These are phyloP conservation scores for Candida rishiriensis DNA, from an alignment of 805 yeast genomes.

Conservation along the genomic window DNA sequence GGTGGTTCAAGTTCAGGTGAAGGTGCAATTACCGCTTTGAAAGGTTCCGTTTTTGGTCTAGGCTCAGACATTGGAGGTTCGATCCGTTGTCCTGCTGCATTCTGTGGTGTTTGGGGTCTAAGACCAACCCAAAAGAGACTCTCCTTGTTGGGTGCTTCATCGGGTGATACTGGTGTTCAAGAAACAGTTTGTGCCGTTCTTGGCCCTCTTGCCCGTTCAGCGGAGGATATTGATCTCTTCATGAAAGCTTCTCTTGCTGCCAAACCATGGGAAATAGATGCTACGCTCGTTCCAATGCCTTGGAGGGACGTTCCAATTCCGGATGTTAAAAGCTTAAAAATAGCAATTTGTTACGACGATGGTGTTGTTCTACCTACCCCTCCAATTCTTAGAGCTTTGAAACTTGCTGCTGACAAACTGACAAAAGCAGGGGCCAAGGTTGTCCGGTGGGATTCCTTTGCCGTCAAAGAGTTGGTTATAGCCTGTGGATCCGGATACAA, in stretches of 20 bases:
- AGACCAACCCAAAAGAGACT: slow-evolving; percentile 48
- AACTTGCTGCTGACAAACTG: slow-evolving; percentile 46
- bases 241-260: slow-evolving; percentile 41
- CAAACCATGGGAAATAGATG: slow-evolving; percentile 55
- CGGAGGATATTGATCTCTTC: slow-evolving; percentile 47
- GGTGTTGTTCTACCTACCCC: slow-evolving; percentile 50
- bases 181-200: slow-evolving; percentile 43
- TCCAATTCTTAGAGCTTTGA: slow-evolving; percentile 38
- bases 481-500: slow-evolving; percentile 50
- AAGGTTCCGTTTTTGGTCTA: slow-evolving; percentile 40
- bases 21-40: slow-evolving; percentile 41
- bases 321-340: slow-evolving; percentile 32
- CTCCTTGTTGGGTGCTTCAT: slow-evolving; percentile 35
- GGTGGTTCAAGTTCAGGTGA: slow-evolving; percentile 58
- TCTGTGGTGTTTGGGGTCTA: slow-evolving; percentile 45
- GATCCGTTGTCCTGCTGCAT: slow-evolving; percentile 51
- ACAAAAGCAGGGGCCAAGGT: slow-evolving; percentile 50
- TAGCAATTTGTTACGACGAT: slow-evolving; percentile 47
- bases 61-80: slow-evolving; percentile 55
- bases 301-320: slow-evolving; percentile 41
- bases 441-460: slow-evolving; percentile 49
- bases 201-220: slow-evolving; percentile 44
- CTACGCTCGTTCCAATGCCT: slow-evolving; percentile 42
- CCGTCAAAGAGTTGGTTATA: slow-evolving; percentile 49
- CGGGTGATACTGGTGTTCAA: slow-evolving; percentile 38